Percentiles rank a stretch among this genome's conserved stretches.
phyloP scores from a whole-genome alignment of 140 eudicot genomes.

The Cichorium intybus region DNA sequence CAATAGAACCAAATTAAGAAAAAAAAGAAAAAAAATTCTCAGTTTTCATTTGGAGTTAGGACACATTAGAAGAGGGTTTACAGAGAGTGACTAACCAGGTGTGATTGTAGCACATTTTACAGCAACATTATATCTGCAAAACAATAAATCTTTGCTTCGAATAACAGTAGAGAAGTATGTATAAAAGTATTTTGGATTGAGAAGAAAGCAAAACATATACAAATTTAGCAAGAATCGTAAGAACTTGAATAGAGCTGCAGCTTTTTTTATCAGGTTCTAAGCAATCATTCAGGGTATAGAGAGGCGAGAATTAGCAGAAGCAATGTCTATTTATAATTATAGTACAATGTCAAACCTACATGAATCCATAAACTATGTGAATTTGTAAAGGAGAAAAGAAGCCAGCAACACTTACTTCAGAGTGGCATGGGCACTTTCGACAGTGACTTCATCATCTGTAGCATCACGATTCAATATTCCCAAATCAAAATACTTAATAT shows the following conservation, averaged over 20 bases:
- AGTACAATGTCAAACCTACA: neutral
- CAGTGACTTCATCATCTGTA: constrained; percentile 84
- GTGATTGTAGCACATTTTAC: constrained; percentile 97
- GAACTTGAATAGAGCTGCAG: constrained; percentile 3
- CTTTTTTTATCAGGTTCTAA: constrained; percentile 6
- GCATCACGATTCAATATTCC: constrained; percentile 93
- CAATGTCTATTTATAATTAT: neutral
- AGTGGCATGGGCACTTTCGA: constrained; percentile 86
- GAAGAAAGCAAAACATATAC: neutral
- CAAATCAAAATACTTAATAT: constrained; percentile 83
- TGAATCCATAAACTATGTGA: neutral
- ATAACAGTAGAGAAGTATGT: constrained; percentile 8
- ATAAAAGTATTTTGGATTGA: neutral
- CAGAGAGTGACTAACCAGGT: constrained; percentile 60
- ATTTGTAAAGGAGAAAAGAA: neutral
- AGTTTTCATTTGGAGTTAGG: neutral
- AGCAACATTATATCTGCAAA: constrained; percentile 91
- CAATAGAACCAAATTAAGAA: too few relatives aligned
- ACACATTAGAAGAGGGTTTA: constrained; percentile 5
- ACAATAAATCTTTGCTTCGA: constrained; percentile 1
- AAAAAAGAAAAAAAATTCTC: constrained; percentile 9
- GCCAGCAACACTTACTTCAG: constrained; percentile 51
- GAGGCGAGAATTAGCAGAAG: neutral
- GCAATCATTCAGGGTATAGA: constrained; percentile 6
- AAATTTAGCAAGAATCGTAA: constrained; percentile 10